These are phyloP conservation scores for Alternaria sp. DNA, from an alignment of 2,329 filamentous ascomycete genomes.

Conservation along the genomic window DNA sequence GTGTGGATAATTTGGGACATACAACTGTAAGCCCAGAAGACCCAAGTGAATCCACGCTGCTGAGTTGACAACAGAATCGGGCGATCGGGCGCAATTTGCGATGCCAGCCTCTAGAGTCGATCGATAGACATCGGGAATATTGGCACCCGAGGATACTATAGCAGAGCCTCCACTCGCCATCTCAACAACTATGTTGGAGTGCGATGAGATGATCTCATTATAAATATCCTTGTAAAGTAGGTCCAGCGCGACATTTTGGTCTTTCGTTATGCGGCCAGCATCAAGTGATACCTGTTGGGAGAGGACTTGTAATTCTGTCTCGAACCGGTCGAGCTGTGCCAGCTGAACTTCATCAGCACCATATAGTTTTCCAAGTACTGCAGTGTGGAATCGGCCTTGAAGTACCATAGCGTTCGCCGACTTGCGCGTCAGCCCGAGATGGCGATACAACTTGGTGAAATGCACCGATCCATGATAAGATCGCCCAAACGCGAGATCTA, in stretches of 20 bases:
- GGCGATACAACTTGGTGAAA: constrained; percentile 34
- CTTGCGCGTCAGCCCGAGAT: constrained; percentile 36
- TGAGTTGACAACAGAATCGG: constrained; percentile 40
- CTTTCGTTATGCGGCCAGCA: constrained; percentile 42
- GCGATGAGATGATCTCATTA: constrained; percentile 32
- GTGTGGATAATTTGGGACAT: constrained; percentile 84
- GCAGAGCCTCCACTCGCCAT: constrained; percentile 6
- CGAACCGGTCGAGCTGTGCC: constrained; percentile 52
- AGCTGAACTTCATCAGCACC: constrained; percentile 50
- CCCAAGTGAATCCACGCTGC: constrained; percentile 78
- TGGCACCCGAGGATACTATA: constrained; percentile 17
- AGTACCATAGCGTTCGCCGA: constrained; percentile 35
- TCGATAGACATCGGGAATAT: constrained; percentile 45
- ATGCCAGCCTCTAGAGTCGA: constrained; percentile 34
- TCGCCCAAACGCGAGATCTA: constrained; percentile 13
- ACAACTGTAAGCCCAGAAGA: constrained; percentile 76
- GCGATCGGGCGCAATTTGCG: constrained; percentile 14
- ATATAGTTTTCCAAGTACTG: constrained; percentile 39
- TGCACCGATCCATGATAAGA: constrained; percentile 21
- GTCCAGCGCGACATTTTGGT: constrained; percentile 41
- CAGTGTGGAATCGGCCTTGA: constrained; percentile 39
- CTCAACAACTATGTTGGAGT: constrained; percentile 25
- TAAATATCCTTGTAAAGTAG: constrained; percentile 35
- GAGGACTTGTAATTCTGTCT: constrained; percentile 51
- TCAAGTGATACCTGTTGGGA: constrained; percentile 48